phyloP scores from a whole-genome alignment of 371 early-diverging fungal genomes.

The Mortierella polycephala region DNA sequence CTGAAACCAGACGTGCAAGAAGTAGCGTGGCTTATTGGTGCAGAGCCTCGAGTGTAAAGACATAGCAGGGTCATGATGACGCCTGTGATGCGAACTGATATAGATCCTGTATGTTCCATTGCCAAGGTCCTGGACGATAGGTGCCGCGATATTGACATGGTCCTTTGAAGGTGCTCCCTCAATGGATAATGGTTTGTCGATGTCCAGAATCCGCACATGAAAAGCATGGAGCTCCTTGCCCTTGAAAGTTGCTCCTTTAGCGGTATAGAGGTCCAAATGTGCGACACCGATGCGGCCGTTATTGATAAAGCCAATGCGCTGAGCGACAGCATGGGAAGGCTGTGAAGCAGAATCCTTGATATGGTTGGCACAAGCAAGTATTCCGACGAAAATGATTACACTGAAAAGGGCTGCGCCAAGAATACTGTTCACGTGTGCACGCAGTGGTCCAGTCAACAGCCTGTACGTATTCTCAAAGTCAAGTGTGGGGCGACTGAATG shows the following conservation, averaged over 20 bases:
- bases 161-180: background rate
- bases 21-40: background rate
- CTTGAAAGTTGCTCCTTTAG: slow-evolving; percentile 5
- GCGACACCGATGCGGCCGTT: slow-evolving; percentile 8
- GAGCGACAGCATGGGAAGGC: slow-evolving; percentile 16
- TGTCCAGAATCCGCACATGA: slow-evolving; percentile 6
- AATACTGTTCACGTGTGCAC: too few relatives aligned
- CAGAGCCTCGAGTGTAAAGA: slow-evolving; percentile 4
- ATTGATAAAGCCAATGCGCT: slow-evolving; percentile 2
- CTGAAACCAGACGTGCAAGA: slow-evolving; percentile 37
- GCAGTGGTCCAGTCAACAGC: too few relatives aligned
- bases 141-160: background rate
- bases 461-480: too few relatives aligned
- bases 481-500: background rate
- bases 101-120: slow-evolving; percentile 24
- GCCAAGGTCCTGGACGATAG: slow-evolving; percentile 10
- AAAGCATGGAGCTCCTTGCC: background rate
- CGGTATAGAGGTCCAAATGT: slow-evolving; percentile 9
- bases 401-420: background rate
- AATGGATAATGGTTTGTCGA: background rate
- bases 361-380: background rate
- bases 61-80: background rate
- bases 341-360: background rate
- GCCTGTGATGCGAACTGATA: background rate
- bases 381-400: background rate